Evolutionary conservation across 2,329 filamentous ascomycete genomes (phyloP).

Genomic region (Bipolaris victoriae): DNA sequence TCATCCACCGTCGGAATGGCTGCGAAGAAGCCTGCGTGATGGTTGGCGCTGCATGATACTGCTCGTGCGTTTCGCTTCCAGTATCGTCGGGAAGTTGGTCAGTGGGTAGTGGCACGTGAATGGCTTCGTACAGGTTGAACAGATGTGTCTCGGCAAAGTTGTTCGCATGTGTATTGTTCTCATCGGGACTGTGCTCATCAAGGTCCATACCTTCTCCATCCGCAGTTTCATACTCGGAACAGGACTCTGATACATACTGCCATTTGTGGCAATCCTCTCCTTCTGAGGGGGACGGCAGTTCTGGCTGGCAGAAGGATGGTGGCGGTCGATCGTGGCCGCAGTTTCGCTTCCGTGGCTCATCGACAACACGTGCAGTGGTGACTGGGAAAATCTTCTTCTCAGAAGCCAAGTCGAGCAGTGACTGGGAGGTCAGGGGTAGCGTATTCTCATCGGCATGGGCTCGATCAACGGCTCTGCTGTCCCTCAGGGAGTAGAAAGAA

Average conservation of each 20-base stretch:
- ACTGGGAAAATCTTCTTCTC: slow-evolving; percentile 20
- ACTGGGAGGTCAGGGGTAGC: slow-evolving; percentile 41
- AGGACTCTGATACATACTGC: slow-evolving; percentile 10
- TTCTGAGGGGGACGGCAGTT: slow-evolving; percentile 19
- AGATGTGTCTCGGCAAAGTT: slow-evolving; percentile 28
- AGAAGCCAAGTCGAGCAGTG: slow-evolving; percentile 41
- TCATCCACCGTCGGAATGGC: slow-evolving; percentile 77
- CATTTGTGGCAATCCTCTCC: slow-evolving; percentile 14
- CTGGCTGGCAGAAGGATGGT: slow-evolving; percentile 21
- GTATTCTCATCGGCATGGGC: slow-evolving; percentile 41
- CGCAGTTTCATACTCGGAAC: slow-evolving; percentile 16
- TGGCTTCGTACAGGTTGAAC: slow-evolving; percentile 42
- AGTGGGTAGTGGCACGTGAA: slow-evolving; percentile 37
- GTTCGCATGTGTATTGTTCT: background rate
- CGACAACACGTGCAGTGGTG: slow-evolving; percentile 10
- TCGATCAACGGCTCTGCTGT: slow-evolving; percentile 33
- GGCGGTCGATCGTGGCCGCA: slow-evolving; percentile 25
- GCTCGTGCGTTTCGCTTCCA: slow-evolving; percentile 12
- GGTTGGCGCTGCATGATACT: slow-evolving; percentile 2
- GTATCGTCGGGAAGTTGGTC: slow-evolving; percentile 30
- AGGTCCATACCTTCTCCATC: slow-evolving; percentile 20
- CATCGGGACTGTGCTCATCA: slow-evolving; percentile 17
- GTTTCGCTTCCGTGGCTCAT: slow-evolving; percentile 32
- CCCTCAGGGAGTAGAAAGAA: slow-evolving; percentile 42
- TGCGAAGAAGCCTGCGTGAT: slow-evolving; percentile 19